Percentiles rank a stretch among this genome's conserved stretches.
Conservation (phyloP, 2,329 filamentous ascomycete genomes). For the Parastagonospora nodorum region DNA sequence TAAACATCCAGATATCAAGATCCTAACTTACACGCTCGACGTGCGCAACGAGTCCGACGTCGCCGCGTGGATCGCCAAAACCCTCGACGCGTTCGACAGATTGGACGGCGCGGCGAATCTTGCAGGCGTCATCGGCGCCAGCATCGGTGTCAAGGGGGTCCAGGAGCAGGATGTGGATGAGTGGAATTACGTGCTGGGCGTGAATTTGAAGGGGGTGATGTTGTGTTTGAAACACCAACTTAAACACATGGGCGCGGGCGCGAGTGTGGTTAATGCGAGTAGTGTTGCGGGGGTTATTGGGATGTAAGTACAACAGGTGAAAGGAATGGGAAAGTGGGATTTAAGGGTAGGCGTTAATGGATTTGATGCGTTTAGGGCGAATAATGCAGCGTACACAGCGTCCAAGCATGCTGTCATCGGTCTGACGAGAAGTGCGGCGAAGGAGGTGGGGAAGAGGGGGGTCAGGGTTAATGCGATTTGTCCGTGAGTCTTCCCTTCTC, state of each 20-base stretch:
- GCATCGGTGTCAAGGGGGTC: conserved; percentile 21
- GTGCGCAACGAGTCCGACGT: conserved; percentile 55
- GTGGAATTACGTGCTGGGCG: conserved; percentile 44
- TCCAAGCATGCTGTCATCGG: conserved; percentile 49
- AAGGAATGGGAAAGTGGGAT: too few species aligned
- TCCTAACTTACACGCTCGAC: conserved; percentile 51
- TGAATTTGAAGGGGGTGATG: conserved; percentile 48
- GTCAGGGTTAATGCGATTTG: conserved; percentile 41
- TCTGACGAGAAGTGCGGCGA: conserved; percentile 45
- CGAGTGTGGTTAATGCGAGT: conserved; percentile 25
- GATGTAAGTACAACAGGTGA: conserved; percentile 57
- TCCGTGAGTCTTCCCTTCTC: conserved; percentile 29
- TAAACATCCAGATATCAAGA: conserved; percentile 17
- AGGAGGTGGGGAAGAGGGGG: conserved; percentile 43
- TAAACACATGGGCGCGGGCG: conserved; percentile 44
- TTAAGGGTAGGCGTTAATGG: too few species aligned
- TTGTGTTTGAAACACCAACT: conserved; percentile 45
- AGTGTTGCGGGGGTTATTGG: too few species aligned
- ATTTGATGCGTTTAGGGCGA: too few species aligned
- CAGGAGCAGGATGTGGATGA: conserved; percentile 43
- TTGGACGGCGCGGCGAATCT: conserved; percentile 49
- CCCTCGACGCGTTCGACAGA: conserved; percentile 54
- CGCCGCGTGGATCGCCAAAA: conserved; percentile 55
- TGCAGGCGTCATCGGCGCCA: conserved; percentile 48
- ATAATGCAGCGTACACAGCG: conserved; percentile 42